Percentiles rank a stretch among this genome's conserved stretches.
These are phyloP conservation scores for Clitopilus passeckerianus DNA, from an alignment of 768 basidiomycete species.

Conservation along the genomic window DNA sequence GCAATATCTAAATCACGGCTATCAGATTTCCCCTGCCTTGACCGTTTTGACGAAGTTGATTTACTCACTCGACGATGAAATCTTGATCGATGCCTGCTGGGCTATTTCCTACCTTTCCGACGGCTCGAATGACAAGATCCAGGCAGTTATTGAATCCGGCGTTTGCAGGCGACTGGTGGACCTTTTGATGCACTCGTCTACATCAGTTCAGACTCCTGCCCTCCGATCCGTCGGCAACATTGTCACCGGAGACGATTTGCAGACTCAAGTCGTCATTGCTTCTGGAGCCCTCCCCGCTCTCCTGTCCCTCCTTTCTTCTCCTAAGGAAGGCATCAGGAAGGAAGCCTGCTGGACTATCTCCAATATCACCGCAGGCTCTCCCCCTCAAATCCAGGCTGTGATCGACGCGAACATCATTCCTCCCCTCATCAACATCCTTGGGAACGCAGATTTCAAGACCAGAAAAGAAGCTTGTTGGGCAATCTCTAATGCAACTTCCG, in stretches of 20 bases:
- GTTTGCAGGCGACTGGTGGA: slow-evolving; percentile 97
- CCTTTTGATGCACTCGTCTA: slow-evolving; percentile 89
- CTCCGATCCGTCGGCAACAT: slow-evolving; percentile 99
- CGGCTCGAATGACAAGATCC: slow-evolving; percentile 98
- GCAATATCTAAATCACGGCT: slow-evolving; percentile 10
- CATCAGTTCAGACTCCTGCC: slow-evolving; percentile 97
- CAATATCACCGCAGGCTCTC: slow-evolving; percentile 95
- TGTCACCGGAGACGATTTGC: slow-evolving; percentile 97
- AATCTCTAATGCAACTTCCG: slow-evolving; percentile 97
- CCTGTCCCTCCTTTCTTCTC: slow-evolving; percentile 87
- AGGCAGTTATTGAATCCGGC: slow-evolving; percentile 97
- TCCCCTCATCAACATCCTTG: slow-evolving; percentile 96
- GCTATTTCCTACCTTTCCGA: slow-evolving; percentile 99
- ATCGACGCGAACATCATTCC: slow-evolving; percentile 98
- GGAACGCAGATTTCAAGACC: slow-evolving; percentile 98
- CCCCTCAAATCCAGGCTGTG: slow-evolving; percentile 94
- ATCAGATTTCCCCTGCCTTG: slow-evolving; percentile 91
- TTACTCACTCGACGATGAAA: slow-evolving; percentile 98
- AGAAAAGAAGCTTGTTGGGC: slow-evolving; percentile 99
- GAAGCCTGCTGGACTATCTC: slow-evolving; percentile 99
- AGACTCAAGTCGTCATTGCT: slow-evolving; percentile 98
- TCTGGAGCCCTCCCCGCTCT: slow-evolving; percentile 96
- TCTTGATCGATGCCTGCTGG: slow-evolving; percentile 99
- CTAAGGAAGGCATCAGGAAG: slow-evolving; percentile 98
- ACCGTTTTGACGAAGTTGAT: slow-evolving; percentile 97